A percentile compares a stretch with the other conserved stretches of the same genome.
These are phyloP conservation scores for Coniochaeta sp. DNA, from an alignment of 2,329 filamentous ascomycete species.

Conservation along the genomic window DNA sequence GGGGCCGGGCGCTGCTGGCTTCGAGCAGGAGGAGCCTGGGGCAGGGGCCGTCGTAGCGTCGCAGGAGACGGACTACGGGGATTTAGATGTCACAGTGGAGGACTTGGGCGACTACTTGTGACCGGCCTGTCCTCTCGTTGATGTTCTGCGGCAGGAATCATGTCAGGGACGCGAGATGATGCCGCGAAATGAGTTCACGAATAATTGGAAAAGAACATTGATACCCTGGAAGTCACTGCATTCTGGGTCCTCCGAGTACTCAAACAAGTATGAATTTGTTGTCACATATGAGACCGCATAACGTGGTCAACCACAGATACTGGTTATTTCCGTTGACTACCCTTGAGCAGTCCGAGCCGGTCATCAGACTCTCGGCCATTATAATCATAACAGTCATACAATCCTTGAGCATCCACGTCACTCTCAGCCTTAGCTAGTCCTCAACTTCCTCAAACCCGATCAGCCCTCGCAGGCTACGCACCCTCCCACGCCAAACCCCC, in stretches of 20 bases:
- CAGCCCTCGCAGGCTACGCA: background rate
- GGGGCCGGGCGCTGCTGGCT: background rate
- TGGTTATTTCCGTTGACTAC: no score
- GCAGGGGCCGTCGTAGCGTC: conserved; percentile 2
- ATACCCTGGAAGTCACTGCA: background rate
- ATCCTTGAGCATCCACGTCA: background rate
- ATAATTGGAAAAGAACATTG: background rate
- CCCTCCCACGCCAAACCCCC: background rate
- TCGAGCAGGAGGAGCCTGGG: background rate
- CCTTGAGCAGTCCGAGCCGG: background rate
- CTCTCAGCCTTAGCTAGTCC: background rate
- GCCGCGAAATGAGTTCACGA: background rate
- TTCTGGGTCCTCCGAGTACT: background rate
- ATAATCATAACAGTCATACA: background rate
- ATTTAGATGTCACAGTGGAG: conserved; percentile 8
- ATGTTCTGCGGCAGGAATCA: no score
- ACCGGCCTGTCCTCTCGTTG: background rate
- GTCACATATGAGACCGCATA: no score
- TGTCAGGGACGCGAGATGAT: no score
- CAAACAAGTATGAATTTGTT: no score
- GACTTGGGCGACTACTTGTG: conserved; percentile 2
- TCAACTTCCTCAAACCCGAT: background rate
- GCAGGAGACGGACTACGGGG: conserved; percentile 17
- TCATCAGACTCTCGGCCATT: background rate
- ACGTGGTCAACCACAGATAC: no score